Percentiles rank a stretch among this genome's conserved stretches.
Conservation (phyloP, 169 alveolate genomes). For the Amoebophrya sp. region DNA sequence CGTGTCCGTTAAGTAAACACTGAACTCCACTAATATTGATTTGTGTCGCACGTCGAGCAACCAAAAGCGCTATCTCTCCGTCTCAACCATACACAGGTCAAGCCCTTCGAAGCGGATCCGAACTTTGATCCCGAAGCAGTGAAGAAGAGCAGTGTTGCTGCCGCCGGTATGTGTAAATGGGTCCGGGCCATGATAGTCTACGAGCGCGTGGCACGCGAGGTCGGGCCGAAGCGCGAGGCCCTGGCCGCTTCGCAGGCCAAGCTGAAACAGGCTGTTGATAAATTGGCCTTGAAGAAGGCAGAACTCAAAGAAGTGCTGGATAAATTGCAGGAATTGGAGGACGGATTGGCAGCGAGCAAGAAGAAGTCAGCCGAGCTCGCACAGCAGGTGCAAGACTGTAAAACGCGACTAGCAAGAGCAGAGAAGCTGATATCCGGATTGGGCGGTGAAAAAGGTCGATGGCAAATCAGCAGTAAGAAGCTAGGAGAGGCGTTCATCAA, state of each 20-base stretch:
- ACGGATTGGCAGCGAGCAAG: conserved; percentile 63
- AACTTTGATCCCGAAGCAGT: conserved; percentile 66
- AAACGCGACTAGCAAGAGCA: conserved; percentile 68
- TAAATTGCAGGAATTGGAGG: conserved; percentile 59
- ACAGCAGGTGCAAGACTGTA: conserved; percentile 57
- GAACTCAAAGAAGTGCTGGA: conserved; percentile 74
- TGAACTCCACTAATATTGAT: no score
- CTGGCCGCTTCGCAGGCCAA: conserved; percentile 77
- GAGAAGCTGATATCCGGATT: conserved; percentile 85
- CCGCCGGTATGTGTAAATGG: conserved; percentile 85
- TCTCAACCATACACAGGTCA: no score
- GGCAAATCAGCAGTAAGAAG: conserved; percentile 85
- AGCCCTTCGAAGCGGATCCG: conserved; percentile 73
- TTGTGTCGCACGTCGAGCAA: no score
- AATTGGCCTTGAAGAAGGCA: conserved; percentile 67
- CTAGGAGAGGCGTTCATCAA: conserved; percentile 87
- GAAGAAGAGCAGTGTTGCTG: conserved; percentile 68
- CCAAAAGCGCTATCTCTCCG: no score
- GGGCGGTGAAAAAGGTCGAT: conserved; percentile 84
- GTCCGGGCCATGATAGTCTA: conserved; percentile 82
- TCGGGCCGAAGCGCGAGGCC: conserved; percentile 74
- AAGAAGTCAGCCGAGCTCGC: conserved; percentile 65
- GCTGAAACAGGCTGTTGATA: conserved; percentile 53
- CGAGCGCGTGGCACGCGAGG: conserved; percentile 76
- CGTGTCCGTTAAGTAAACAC: no score